These are phyloP conservation scores for Pelargonium cotyledonis DNA, from an alignment of 441 rosid genomes.

Conservation along the genomic window DNA sequence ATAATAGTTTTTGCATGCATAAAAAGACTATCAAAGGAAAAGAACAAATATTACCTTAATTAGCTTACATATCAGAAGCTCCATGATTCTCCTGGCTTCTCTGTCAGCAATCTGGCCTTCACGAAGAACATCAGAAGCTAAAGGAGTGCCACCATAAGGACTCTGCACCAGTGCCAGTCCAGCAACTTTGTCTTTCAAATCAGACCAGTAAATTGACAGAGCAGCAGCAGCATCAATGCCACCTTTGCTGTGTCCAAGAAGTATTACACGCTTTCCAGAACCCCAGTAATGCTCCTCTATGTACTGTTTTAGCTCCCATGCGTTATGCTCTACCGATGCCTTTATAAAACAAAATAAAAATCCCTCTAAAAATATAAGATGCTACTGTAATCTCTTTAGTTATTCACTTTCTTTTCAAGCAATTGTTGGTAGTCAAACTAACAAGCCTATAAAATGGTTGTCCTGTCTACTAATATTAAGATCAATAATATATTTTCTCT, in stretches of 20 bases:
- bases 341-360: conserved; percentile 17
- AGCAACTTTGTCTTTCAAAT: conserved; percentile 86
- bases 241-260: conserved; percentile 99
- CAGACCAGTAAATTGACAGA: conserved; percentile 82
- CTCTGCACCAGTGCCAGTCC: conserved; percentile 86
- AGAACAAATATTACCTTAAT: conserved; percentile 51
- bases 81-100: conserved; percentile 73
- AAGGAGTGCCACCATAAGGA: conserved; percentile 92
- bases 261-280: conserved; percentile 72
- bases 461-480: no score
- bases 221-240: conserved; percentile 98
- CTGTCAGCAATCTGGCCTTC: conserved; percentile 94
- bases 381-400: not conserved
- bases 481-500: no score
- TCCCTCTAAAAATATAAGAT: not conserved
- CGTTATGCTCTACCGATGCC: conserved; percentile 97
- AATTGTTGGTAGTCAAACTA: no score
- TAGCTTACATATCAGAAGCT: conserved; percentile 80
- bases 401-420: no score
- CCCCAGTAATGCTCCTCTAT: conserved; percentile 96
- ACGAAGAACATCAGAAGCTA: conserved; percentile 88
- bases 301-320: conserved; percentile 81
- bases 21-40: not conserved
- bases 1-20: not conserved
- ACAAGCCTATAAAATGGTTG: no score